Percentiles rank a stretch among this genome's conserved stretches.
phyloP scores from a whole-genome alignment of 768 basidiomycete species.

The Russula dissimulans region DNA sequence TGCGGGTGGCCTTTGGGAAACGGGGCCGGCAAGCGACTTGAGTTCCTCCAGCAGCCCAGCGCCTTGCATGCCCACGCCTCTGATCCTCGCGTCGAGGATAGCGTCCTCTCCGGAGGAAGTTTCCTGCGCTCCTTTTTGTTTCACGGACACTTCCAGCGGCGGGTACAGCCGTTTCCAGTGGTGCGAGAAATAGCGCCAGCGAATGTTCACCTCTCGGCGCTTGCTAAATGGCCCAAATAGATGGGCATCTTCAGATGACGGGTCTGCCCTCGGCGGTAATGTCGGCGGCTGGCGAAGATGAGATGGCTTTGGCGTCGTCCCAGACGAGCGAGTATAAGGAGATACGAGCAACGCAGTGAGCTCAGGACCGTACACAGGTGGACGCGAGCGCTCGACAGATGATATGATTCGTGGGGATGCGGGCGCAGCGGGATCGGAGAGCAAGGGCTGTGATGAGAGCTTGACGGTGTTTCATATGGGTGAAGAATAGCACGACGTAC shows the following conservation, averaged over 20 bases:
- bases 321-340: slow-evolving; percentile 33
- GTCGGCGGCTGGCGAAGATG: slow-evolving; percentile 42
- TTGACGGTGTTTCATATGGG: not conserved
- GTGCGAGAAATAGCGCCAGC: slow-evolving; percentile 51
- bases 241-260: slow-evolving; percentile 46
- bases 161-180: slow-evolving; percentile 49
- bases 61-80: slow-evolving; percentile 36
- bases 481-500: slow-evolving; percentile 30
- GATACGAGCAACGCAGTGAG: slow-evolving; percentile 55
- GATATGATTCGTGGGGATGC: slow-evolving; percentile 43
- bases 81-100: slow-evolving; percentile 24
- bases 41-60: slow-evolving; percentile 37
- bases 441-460: slow-evolving; percentile 39
- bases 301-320: slow-evolving; percentile 33
- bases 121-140: slow-evolving; percentile 12
- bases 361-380: slow-evolving; percentile 57
- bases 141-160: slow-evolving; percentile 46
- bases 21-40: slow-evolving; percentile 34
- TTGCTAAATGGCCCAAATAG: slow-evolving; percentile 61
- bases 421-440: slow-evolving; percentile 36
- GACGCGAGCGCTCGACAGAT: slow-evolving; percentile 43
- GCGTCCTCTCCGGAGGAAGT: slow-evolving; percentile 7
- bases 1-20: slow-evolving; percentile 17
- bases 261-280: slow-evolving; percentile 49
- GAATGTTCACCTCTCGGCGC: slow-evolving; percentile 64